Evolutionary conservation across 768 basidiomycete genomes (phyloP).

Genomic region (Ramaria sp.): DNA sequence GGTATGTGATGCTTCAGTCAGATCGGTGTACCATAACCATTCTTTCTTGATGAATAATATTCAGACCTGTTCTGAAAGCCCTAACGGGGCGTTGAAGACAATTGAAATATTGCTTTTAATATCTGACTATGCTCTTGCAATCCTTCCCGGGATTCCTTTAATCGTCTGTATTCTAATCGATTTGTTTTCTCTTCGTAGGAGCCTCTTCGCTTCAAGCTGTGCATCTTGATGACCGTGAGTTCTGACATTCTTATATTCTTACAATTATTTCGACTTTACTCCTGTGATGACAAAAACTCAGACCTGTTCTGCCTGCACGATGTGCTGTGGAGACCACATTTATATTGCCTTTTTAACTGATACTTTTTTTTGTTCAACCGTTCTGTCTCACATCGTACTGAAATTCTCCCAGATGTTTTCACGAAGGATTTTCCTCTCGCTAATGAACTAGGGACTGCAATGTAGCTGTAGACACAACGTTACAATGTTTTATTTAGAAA

Average conservation of each 20-base stretch:
- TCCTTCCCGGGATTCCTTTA: background rate
- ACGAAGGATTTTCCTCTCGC: too few relatives aligned
- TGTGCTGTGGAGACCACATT: conserved; percentile 10
- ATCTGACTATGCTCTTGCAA: conserved; percentile 24
- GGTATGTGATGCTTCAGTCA: background rate
- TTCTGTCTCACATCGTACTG: background rate
- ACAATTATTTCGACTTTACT: conserved; percentile 9
- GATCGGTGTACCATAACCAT: background rate
- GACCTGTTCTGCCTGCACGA: conserved; percentile 51
- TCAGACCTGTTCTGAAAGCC: conserved; percentile 69
- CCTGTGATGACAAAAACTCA: conserved; percentile 42
- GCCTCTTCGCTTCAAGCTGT: background rate
- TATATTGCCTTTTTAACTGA: conserved; percentile 3
- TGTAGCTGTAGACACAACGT: background rate
- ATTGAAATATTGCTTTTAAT: conserved; percentile 49
- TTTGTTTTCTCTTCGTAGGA: conserved; percentile 19
- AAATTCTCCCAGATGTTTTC: background rate
- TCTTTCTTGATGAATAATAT: conserved; percentile 48
- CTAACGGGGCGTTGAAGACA: conserved; percentile 37
- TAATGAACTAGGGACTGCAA: background rate
- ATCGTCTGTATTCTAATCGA: conserved; percentile 9
- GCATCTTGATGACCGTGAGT: background rate
- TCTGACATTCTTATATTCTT: conserved; percentile 18
- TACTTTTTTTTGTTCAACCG: background rate
- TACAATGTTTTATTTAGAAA: background rate